These are phyloP conservation scores for Boletus speciosus DNA, from an alignment of 768 basidiomycete genomes.

Conservation along the genomic window DNA sequence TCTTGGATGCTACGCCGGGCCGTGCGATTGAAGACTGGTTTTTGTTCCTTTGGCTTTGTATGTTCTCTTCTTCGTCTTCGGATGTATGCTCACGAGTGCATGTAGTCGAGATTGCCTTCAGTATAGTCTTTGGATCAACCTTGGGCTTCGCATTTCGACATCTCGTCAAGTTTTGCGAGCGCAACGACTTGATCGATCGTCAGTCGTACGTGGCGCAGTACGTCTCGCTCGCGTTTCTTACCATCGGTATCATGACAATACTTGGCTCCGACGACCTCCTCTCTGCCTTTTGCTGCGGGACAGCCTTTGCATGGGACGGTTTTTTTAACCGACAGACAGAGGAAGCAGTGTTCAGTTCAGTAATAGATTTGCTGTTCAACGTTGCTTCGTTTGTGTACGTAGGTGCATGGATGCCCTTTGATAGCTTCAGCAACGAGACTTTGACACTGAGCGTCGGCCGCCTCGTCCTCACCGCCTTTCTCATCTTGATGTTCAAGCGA, in stretches of 20 bases:
- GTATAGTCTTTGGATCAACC: conserved; percentile 66
- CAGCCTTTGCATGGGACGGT: conserved; percentile 95
- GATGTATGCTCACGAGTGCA: conserved; percentile 2
- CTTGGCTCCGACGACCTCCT: conserved; percentile 93
- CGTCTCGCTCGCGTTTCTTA: conserved; percentile 76
- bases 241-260: conserved; percentile 79
- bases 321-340: conserved; percentile 94
- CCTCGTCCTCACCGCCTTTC: conserved; percentile 76
- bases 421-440: conserved; percentile 61
- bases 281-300: conserved; percentile 91
- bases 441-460: conserved; percentile 80
- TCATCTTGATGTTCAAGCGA: conserved; percentile 78
- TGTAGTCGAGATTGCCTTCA: conserved; percentile 75
- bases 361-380: conserved; percentile 95
- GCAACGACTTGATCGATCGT: conserved; percentile 82
- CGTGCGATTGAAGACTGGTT: conserved; percentile 86
- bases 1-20: conserved; percentile 58
- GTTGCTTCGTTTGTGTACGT: conserved; percentile 93
- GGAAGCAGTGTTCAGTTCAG: conserved; percentile 92
- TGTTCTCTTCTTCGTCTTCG: conserved; percentile 29
- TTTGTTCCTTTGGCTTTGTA: conserved; percentile 80
- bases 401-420: conserved; percentile 97
- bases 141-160: conserved; percentile 80
- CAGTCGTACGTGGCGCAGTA: conserved; percentile 96
- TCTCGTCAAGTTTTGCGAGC: conserved; percentile 91